Evolutionary conservation across 768 basidiomycete genomes (phyloP), one percentile per base, ranked within the genome.

Genomic region (Pleurotus sapidus): DNA sequence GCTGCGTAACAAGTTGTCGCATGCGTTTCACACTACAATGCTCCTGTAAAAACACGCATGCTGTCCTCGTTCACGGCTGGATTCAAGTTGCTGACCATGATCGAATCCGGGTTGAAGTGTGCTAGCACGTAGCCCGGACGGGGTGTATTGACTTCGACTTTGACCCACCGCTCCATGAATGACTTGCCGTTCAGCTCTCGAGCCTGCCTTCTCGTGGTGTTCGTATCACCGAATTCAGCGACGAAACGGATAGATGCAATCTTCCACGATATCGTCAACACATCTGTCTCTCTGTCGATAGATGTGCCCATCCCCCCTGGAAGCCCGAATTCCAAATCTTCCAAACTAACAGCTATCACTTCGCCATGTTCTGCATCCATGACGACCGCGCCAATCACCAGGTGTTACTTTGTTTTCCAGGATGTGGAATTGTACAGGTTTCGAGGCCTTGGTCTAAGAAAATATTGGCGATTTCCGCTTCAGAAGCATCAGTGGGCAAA

Each of bases 231-330:
- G 59, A 80, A 87, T 3, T 70, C 74, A 1, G 73, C 83, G n/a
- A 80, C 59, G 58, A 79, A 76, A 1, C 74, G 67, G 3, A 64
- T 62, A 12, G 78, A 80, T 1, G 84, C 83, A 0, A 69, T 67
- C 4, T 67, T 72, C 82, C 85, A 88, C 9, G 74, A 77, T 42
- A 86, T 73, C 0, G 74, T 76, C 48, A 87, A 62, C 38, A 74
- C 70, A 12, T 82, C 70, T 4, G 65, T 46, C 25, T 72, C 70
- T 2, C 69, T 68, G 4, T 60, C 60, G 1, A 69, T 61, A 6
- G 66, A 69, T 18, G 65, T 67, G 5, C 64, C 76, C 82, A 83
- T 82, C 5, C 74, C 72, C 38, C 74, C 73, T 11, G 71, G 58
- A 53, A 68, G 69, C 5, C 76, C 69, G 56, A 86, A 82, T 34